Evolutionary conservation across 768 basidiomycete genomes (phyloP), one percentile per base, ranked within the genome.

Genomic region (Auricularia auricula-judae): DNA sequence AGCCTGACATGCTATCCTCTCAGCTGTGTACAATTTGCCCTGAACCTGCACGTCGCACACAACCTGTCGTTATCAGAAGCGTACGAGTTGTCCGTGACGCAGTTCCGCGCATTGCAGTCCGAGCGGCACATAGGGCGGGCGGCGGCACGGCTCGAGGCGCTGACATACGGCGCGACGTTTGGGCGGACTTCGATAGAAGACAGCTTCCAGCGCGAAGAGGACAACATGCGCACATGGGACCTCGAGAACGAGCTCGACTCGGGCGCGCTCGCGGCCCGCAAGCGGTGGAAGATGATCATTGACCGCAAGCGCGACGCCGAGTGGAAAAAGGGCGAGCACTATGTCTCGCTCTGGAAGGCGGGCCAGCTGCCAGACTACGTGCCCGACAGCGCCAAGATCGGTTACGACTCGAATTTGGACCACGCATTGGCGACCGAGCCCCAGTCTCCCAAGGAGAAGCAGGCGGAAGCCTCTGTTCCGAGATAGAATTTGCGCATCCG

Each of bases 51-150:
- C 73, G 75, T 84, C 66, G 67, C 83, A 65, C 88, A 93, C 72
- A 65, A 72, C 5, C 63, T 85, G 36, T 79, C 91, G 0, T 78
- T 97, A 35, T 85, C 89, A 3, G 75, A 86, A 58, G 96, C 97
- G 12, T 99, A 99, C 74, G 80, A 82, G 2, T 76, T 79, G 11
- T 88, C 92, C 35, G 81, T 94, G 10, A 81, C 85, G 4, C 92
- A 98, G 74, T 99, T 94, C 76, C 89, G 91, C 58, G 79, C 91
- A 16, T 81, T 99, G 47, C 87, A 94, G 44, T 86, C 93, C 42
- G 88, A 91, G 74, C 87, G 89, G 70, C 84, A 93, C 69, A 81
- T 93, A 61, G 82, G 91, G 2, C 86, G 84, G 44, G 78, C 81
- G 3, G 84, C 91, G 62, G 95, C 96, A 21, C 82, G 81, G 18